Conservation (phyloP, 2,329 filamentous ascomycete species). For the Xylaria sp. region DNA sequence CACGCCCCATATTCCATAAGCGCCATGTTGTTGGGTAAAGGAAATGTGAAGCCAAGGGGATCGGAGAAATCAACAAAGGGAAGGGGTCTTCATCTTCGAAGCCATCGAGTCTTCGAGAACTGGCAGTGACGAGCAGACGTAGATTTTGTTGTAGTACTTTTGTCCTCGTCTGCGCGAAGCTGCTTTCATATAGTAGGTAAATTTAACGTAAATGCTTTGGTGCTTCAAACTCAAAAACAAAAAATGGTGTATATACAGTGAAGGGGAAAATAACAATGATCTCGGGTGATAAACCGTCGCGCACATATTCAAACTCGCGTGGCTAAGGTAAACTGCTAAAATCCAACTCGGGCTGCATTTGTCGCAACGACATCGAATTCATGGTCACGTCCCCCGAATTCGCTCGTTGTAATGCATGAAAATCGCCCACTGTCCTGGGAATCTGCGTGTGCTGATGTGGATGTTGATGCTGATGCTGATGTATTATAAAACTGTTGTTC, state of each 20-base stretch:
- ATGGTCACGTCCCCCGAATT: conserved; percentile 55
- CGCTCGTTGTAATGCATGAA: conserved; percentile 61
- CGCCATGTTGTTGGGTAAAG: conserved; percentile 11
- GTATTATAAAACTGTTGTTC: conserved; percentile 55
- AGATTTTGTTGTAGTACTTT: conserved; percentile 8
- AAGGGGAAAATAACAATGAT: not conserved
- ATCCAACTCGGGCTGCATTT: conserved; percentile 54
- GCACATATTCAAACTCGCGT: not conserved
- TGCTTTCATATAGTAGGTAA: conserved; percentile 3
- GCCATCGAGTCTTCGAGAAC: not conserved
- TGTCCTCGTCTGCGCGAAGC: conserved; percentile 5
- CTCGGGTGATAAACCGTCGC: not conserved
- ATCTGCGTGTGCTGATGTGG: conserved; percentile 51
- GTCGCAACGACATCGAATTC: conserved; percentile 51
- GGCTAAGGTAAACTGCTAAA: conserved; percentile 54
- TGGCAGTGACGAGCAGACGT: no score
- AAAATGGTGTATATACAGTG: conserved; percentile 34
- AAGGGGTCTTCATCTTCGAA: conserved; percentile 10
- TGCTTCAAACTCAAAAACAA: conserved; percentile 7
- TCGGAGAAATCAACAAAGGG: conserved; percentile 9
- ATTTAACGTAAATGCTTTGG: conserved; percentile 11
- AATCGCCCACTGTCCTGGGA: conserved; percentile 60
- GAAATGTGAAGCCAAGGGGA: not conserved
- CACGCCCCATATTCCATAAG: conserved; percentile 25
- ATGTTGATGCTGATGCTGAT: conserved; percentile 49